Evolutionary conservation across 2,329 filamentous ascomycete genomes (phyloP), one percentile per base, ranked within the genome.

Genomic region (Clonostachys sp.): DNA sequence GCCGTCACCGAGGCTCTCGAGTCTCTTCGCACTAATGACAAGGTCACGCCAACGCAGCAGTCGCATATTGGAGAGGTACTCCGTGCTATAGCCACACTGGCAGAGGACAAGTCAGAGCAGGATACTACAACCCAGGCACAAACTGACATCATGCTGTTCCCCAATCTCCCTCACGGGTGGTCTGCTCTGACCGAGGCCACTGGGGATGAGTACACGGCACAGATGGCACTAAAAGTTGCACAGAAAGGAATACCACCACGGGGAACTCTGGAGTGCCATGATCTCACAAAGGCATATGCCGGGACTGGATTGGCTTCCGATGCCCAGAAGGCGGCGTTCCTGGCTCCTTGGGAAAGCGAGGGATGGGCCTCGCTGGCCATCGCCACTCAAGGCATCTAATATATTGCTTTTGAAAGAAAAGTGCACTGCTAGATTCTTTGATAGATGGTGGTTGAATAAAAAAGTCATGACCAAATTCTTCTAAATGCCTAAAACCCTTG

Each of bases 151-250:
- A 86, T 96, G 80, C 76, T 96, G 18, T 80, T 87, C 44, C 94
- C 94, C 0, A 77, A 85, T 49, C 78, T 91, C 49, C 83, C 91
- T 1, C 81, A 87, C 45, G 89, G 90, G 1, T 99, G 94, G 94
- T 78, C 81, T 40, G 77, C 86, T 45, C 72, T 97, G 20, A 83
- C 87, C 0, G 75, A 81, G 36, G 64, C 79, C 0, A 78, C 77
- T 0, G 79, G 76, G 3, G 67, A 72, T 45, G 67, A 70, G n/a
- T 69, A 76, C 47, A 68, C 74, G 1, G 85, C 88, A 4, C 81
- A 88, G 54, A 91, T 96, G 83, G 89, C 91, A 2, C 73, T 95
- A 51, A 78, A 84, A 59, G 89, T 91, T n/a, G 91, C 91, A 1
- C 61, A 80, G 36, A 83, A 84, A 55, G 83, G 80, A 9, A 82